Evolutionary conservation across 208 protist genomes (phyloP), one percentile per base, ranked within the genome.

Genomic region (Crithidia thermophila): DNA sequence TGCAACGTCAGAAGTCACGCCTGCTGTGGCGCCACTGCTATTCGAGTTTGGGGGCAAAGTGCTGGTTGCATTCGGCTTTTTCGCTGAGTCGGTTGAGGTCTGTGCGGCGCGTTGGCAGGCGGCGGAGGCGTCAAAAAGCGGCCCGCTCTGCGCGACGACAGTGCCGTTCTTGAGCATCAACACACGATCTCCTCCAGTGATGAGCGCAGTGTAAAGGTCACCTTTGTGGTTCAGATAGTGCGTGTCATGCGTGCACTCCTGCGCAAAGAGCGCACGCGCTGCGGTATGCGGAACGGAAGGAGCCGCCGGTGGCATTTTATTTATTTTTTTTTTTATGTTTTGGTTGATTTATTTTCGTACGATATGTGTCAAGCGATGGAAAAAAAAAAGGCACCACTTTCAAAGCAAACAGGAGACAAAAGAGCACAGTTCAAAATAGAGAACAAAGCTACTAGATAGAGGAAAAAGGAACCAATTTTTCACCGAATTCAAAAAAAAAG

Each of bases 171-270:
- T 83, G 28, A 95, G 64, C 33, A 95, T 55, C 36, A 95, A 42
- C 6, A 95, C 42, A 20, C 80, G 55, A 53, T 83, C 68, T 16
- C 70, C 84, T 4, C 75, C 69, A n/a, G 72, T 79, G 53, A 95
- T 84, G 34, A 90, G 77, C n/a, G 77, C 90, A 1, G 78, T 87
- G 59, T 77, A 75, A 4, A 95, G 60, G 59, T 85, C 77, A 3
- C 86, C 90, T 14, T 53, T 69, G 3, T 63, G 59, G 40, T 72
- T 84, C 28, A 88, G 73, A 39, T 79, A 71, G 59, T 85, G 86
- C 1, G 81, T 77, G 16, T 86, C 59, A 47, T 90, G 82, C 10
- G 72, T 71, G 50, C 84, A 92, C 16, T 67, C 62, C 65, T 89
- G 90, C 18, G 90, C 84, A 28, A 90, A 93, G 46, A 84, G 85